Evolutionary conservation across 2,329 filamentous ascomycete genomes (phyloP), one percentile per base, ranked within the genome.

Genomic region (Phoma herbarum): DNA sequence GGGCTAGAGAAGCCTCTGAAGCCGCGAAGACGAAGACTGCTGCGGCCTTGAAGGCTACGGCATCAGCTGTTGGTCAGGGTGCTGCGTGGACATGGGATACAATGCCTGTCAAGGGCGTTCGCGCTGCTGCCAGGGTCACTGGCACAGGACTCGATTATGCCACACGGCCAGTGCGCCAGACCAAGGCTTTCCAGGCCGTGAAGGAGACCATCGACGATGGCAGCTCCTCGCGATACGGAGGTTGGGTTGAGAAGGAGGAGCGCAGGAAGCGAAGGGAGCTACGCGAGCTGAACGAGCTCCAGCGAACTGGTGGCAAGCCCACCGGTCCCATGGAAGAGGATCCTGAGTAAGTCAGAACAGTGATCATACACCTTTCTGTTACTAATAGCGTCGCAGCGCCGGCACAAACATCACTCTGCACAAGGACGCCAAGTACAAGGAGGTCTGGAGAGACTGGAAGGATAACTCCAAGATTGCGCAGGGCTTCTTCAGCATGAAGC

Each of bases 61-160:
- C 92, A 54, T 88, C 89, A 41, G 93, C 86, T 28, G 90, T 99
- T 66, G 95, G 94, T 56, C 93, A 96, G 77, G 89, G 93, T 74
- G 95, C 95, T 20, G 86, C 90, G 9, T 98, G 93, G 93, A 98
- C 95, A 2, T 99, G 95, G 95, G 93, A 99, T 62, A 97, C 95
- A 0, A 84, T 89, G 4, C 92, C 96, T 10, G 91, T 98, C 67
- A 97, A 97, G 81, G 95, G 92, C 44, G 87, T 97, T 26, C 86
- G 95, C 65, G 90, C 91, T 72, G 92, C 92, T 56, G 93, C 94
- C 58, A 92, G 89, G 71, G 90, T 88, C 23, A 96, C 95, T 2
- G 93, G 92, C 35, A 88, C 90, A 63, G 93, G 90, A 3, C 84
- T 99, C 43, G 95, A 98, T 78, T 96, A 95, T 81, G 92, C 89